Base-by-base conservation (phyloP, 129 eudicot species). In the Flaveria bidentis region DNA sequence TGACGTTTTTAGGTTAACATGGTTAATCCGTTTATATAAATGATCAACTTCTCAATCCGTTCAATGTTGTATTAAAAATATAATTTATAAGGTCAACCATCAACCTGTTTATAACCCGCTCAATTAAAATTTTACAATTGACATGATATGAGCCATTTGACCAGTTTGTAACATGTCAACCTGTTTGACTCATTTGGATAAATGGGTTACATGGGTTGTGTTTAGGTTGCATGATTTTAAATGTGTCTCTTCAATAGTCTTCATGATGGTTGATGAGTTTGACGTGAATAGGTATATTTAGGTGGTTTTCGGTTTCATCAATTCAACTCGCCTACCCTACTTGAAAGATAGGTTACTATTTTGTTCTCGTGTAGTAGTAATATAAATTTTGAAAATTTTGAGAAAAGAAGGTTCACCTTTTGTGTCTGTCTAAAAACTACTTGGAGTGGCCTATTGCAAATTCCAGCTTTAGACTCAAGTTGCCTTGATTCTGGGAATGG, bases 361-460 rank as follows among this genome's bases (percentile, higher is more conserved):
- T 50, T 9, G 10, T 17, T 72, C 20, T 56, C 2, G 13, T 9
- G 47, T 26, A 22, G 22, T 20, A 20, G 25, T 14, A 15, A 33
- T 33, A 33, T 33, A 4, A 36, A 36, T 36, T 36, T 36, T 36
- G 41, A 36, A 4, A 36, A 36, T 36, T 36, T 36, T 36, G 41
- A 36, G 41, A 17, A 53, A 8, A 5, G 56, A 49, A 18, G n/a
- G 45, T 30, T 74, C 71, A 80, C 84, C 84, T 80, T 80, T 80
- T 80, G 71, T 30, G 84, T 80, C 30, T 80, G 84, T 80, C 56
- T 74, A 56, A n/a, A 80, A 74, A 74, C 75, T 58, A 46, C 46
- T 80, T 74, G 79, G 63, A 80, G 28, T 15, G 80, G 84, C 26
- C 84, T 67, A 15, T 80, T 80, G 80, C 84, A 80, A n/a, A 80